These are phyloP conservation scores for Lichenothelia convexa DNA, from an alignment of 495 filamentous ascomycete species.

Conservation along the genomic window DNA sequence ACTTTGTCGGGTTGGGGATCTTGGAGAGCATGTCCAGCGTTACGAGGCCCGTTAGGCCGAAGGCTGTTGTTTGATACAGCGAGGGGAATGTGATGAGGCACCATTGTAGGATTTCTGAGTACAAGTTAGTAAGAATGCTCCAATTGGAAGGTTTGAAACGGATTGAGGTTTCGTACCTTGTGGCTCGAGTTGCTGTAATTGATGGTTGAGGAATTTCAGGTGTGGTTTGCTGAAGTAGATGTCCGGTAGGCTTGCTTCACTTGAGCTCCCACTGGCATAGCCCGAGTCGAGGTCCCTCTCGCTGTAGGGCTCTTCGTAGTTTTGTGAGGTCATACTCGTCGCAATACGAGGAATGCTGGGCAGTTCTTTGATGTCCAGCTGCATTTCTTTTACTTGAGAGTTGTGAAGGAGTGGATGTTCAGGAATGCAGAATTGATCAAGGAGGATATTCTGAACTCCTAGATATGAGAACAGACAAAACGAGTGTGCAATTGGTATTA, in stretches of 20 bases:
- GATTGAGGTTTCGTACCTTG: constrained; percentile 32
- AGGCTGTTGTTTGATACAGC: constrained; percentile 93
- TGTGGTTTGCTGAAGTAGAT: constrained; percentile 80
- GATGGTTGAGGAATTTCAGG: constrained; percentile 73
- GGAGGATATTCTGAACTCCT: no score
- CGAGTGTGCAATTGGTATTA: no score
- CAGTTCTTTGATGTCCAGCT: no score
- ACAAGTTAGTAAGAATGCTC: constrained; percentile 18
- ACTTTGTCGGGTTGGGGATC: constrained; percentile 32
- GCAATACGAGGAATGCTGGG: no score
- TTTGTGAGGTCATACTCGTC: no score
- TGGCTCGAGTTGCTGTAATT: constrained; percentile 65
- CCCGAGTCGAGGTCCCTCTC: constrained; percentile 50
- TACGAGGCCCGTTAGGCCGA: constrained; percentile 82
- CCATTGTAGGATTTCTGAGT: constrained; percentile 72
- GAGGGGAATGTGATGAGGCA: constrained; percentile 75
- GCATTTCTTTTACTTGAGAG: no score
- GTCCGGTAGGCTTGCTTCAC: constrained; percentile 44
- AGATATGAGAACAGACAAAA: no score
- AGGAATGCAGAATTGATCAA: no score
- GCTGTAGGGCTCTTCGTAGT: no score
- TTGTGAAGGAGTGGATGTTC: no score
- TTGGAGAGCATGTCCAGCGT: constrained; percentile 92
- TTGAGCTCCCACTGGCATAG: constrained; percentile 61
- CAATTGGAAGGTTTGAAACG: no score